Conservation (phyloP, 495 filamentous ascomycete species). For the Neurospora tetrasperma region DNA sequence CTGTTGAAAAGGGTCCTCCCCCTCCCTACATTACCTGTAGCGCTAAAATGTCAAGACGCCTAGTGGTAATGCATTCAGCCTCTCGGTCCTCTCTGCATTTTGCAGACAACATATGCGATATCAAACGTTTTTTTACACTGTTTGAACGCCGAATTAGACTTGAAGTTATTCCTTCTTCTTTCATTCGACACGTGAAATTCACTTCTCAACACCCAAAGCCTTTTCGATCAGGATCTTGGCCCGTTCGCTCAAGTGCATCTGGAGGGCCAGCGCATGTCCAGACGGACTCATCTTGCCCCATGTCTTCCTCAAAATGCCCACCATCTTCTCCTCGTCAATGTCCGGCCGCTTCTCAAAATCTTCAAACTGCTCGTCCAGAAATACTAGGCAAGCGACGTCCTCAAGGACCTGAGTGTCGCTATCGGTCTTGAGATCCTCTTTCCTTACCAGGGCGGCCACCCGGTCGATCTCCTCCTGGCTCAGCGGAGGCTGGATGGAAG, state of each 20-base stretch:
- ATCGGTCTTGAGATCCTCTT: conserved; percentile 53
- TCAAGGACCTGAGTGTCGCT: conserved; percentile 63
- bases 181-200: neutral
- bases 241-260: conserved; percentile 51
- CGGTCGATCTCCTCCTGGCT: conserved; percentile 30
- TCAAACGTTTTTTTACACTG: neutral
- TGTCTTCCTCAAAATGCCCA: conserved; percentile 66
- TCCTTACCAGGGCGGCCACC: conserved; percentile 52
- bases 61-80: neutral
- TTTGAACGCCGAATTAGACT: neutral
- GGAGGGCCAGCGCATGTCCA: conserved; percentile 58
- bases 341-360: conserved; percentile 49
- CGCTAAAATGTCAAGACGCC: neutral
- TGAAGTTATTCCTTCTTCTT: neutral
- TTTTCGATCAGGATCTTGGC: conserved; percentile 49
- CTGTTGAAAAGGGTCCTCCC: neutral
- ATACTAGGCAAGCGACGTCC: conserved; percentile 79
- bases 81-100: neutral
- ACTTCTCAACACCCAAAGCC: conserved; percentile 37
- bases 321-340: conserved; percentile 62
- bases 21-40: neutral
- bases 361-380: conserved; percentile 76
- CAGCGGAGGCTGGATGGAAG: conserved; percentile 25
- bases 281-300: conserved; percentile 70
- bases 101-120: neutral